Evolutionary conservation across 2,329 filamentous ascomycete genomes (phyloP).

Genomic region (Coleophoma eucalyptorum): DNA sequence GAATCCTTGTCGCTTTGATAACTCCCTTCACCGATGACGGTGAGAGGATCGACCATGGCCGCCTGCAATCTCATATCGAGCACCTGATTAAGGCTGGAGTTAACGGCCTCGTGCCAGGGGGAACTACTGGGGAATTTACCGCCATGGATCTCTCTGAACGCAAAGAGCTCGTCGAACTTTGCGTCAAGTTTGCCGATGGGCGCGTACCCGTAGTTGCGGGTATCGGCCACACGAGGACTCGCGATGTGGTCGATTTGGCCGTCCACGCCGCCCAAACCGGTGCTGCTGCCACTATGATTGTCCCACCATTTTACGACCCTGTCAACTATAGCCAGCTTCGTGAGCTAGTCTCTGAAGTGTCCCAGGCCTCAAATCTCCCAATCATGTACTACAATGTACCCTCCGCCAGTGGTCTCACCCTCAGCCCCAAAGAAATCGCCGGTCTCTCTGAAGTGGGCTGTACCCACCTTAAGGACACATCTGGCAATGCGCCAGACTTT

Average conservation of each 20-base stretch:
- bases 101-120: conserved; percentile 46
- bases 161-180: conserved; percentile 37
- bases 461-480: conserved; percentile 48
- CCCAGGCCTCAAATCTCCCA: conserved; percentile 34
- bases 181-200: conserved; percentile 32
- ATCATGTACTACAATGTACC: conserved; percentile 51
- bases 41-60: conserved; percentile 33
- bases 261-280: conserved; percentile 33
- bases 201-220: conserved; percentile 38
- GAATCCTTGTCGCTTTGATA: conserved; percentile 44
- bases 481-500: conserved; percentile 44
- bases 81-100: conserved; percentile 39
- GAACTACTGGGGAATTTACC: conserved; percentile 47
- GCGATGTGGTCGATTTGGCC: conserved; percentile 35
- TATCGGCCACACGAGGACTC: conserved; percentile 39
- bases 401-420: conserved; percentile 37
- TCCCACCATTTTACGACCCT: conserved; percentile 46
- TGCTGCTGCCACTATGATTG: conserved; percentile 41
- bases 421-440: conserved; percentile 38
- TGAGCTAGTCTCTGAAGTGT: conserved; percentile 36
- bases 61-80: conserved; percentile 40
- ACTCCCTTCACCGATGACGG: conserved; percentile 42
- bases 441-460: conserved; percentile 40
- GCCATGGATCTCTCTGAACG: conserved; percentile 38
- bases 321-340: conserved; percentile 34